Percentiles rank a stretch among this genome's conserved stretches.
phyloP scores from a whole-genome alignment of 768 basidiomycete species.

The Macrolepiota albuminosa region DNA sequence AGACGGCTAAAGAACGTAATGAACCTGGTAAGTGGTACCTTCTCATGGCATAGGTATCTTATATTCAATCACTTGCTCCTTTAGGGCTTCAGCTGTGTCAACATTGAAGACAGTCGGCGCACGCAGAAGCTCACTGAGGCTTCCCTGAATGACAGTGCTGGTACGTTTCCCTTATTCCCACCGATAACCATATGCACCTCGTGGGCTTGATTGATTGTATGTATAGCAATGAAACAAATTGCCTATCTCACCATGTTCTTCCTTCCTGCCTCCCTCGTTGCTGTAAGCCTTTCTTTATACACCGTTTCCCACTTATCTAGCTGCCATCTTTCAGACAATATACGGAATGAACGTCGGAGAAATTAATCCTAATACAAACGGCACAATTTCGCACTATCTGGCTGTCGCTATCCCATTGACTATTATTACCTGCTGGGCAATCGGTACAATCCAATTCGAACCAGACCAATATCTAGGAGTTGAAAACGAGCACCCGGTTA shows the following conservation, averaged over 20 bases:
- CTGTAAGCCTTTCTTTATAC: slow-evolving; percentile 23
- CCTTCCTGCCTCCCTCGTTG: slow-evolving; percentile 48
- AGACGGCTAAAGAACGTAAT: slow-evolving; percentile 46
- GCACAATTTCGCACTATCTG: slow-evolving; percentile 34
- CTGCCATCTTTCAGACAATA: slow-evolving; percentile 27
- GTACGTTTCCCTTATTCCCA: slow-evolving; percentile 16
- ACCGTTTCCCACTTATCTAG: neutral
- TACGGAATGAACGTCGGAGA: slow-evolving; percentile 56
- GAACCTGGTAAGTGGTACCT: slow-evolving; percentile 30
- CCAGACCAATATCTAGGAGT: neutral
- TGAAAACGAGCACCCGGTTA: neutral
- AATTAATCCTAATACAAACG: slow-evolving; percentile 26
- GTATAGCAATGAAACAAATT: slow-evolving; percentile 45
- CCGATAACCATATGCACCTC: neutral
- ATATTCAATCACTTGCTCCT: neutral
- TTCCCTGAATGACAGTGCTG: slow-evolving; percentile 37
- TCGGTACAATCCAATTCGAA: slow-evolving; percentile 40
- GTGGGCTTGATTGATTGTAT: neutral
- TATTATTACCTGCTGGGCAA: slow-evolving; percentile 37
- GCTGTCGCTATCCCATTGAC: slow-evolving; percentile 38
- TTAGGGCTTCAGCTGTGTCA: slow-evolving; percentile 44
- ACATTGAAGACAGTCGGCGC: slow-evolving; percentile 40
- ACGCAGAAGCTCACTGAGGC: slow-evolving; percentile 38
- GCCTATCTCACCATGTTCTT: slow-evolving; percentile 60
- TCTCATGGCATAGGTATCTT: neutral